A percentile compares a stretch with the other conserved stretches of the same genome.
These are phyloP conservation scores for Colletotrichum tofieldiae DNA, from an alignment of 2,329 filamentous ascomycete genomes.

Conservation along the genomic window DNA sequence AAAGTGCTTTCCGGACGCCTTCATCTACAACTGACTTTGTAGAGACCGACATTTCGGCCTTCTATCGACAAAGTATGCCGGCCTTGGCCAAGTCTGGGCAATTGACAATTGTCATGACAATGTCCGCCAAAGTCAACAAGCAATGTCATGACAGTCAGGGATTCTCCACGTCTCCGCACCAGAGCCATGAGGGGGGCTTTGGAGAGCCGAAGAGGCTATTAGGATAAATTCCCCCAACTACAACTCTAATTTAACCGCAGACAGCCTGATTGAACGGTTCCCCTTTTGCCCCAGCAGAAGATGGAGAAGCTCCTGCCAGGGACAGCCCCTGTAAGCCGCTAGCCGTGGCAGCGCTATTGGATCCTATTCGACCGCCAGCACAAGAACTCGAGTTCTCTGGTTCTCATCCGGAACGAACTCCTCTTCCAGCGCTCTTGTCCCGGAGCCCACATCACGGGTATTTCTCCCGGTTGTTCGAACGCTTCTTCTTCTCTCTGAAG, in stretches of 20 bases:
- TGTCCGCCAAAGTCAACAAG: background rate
- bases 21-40: background rate
- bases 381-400: conserved; percentile 22
- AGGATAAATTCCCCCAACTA: conserved; percentile 36
- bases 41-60: background rate
- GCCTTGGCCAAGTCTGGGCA: background rate
- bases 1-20: background rate
- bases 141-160: conserved; percentile 12
- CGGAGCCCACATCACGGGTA: conserved; percentile 22
- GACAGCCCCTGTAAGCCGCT: conserved; percentile 25
- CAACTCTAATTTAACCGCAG: conserved; percentile 42
- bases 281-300: conserved; percentile 28
- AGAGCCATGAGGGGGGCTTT: conserved; percentile 25
- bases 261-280: conserved; percentile 39
- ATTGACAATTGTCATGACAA: background rate
- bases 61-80: background rate
- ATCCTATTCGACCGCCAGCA: conserved; percentile 11
- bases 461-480: conserved; percentile 1
- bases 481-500: background rate
- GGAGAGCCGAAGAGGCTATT: conserved; percentile 40
- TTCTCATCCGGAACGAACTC: conserved; percentile 24
- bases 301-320: conserved; percentile 27
- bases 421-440: conserved; percentile 19
- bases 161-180: conserved; percentile 38
- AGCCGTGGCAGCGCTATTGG: conserved; percentile 29